phyloP scores from a whole-genome alignment of 2,329 filamentous ascomycete genomes.

The Pyricularia sp. region DNA sequence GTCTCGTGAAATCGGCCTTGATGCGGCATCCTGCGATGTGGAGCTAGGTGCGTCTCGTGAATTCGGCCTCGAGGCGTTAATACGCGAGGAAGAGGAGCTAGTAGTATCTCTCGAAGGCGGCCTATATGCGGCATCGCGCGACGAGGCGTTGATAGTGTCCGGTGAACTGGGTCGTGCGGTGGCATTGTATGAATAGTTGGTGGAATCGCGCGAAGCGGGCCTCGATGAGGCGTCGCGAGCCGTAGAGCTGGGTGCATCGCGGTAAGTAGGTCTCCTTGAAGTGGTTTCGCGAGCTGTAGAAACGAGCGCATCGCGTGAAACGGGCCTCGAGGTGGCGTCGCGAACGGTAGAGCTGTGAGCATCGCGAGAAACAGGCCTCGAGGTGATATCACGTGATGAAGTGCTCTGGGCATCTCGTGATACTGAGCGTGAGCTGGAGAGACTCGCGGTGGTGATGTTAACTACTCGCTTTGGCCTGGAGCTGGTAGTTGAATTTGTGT shows the following conservation, averaged over 20 bases:
- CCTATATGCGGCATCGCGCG: not conserved
- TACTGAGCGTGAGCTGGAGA: not conserved
- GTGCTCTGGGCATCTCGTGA: not conserved
- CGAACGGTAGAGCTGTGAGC: too few species aligned
- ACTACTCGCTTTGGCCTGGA: not conserved
- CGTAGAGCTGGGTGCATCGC: not conserved
- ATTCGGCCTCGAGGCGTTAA: not conserved
- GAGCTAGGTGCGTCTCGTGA: not conserved
- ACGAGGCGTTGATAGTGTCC: not conserved
- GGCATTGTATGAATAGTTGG: not conserved
- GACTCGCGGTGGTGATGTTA: not conserved
- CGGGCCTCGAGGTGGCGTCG: not conserved
- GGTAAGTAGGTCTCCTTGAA: not conserved
- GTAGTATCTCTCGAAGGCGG: not conserved
- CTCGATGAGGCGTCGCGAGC: not conserved
- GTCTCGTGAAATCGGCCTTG: not conserved
- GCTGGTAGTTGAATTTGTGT: not conserved
- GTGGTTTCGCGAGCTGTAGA: not conserved
- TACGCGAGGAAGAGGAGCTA: not conserved
- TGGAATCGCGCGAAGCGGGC: not conserved
- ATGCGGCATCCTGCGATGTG: not conserved
- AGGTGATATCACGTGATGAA: not conserved
- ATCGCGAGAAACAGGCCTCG: too few species aligned
- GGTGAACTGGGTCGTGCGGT: not conserved
- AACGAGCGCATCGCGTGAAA: not conserved